Conservation (phyloP, 2,329 filamentous ascomycete genomes). For the Penicillium sclerotigenum region DNA sequence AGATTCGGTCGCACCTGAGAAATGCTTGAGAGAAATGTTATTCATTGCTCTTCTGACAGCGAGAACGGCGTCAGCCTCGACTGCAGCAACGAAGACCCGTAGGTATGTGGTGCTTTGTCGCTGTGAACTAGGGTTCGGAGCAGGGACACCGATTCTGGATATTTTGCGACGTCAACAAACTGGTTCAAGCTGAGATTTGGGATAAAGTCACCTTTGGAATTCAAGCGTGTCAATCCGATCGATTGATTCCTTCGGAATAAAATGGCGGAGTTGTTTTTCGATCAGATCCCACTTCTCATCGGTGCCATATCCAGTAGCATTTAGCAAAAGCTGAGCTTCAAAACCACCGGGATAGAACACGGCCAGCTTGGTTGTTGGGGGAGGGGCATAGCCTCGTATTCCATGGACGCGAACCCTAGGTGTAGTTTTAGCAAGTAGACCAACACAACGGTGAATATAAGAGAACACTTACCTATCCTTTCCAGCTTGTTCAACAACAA, state of each 20-base stretch:
- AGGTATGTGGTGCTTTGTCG: conserved; percentile 46
- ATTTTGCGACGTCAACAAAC: neutral
- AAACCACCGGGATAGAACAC: conserved; percentile 51
- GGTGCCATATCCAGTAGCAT: conserved; percentile 50
- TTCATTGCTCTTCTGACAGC: conserved; percentile 31
- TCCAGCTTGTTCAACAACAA: conserved; percentile 38
- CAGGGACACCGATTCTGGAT: conserved; percentile 37
- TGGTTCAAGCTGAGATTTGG: too few species aligned
- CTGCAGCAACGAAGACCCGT: conserved; percentile 45
- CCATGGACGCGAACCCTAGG: conserved; percentile 43
- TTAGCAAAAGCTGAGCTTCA: conserved; percentile 46
- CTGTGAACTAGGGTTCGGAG: conserved; percentile 41
- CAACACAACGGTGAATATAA: too few species aligned
- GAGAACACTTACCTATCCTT: conserved; percentile 25
- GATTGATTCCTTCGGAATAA: conserved; percentile 40
- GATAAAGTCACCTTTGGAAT: conserved; percentile 45
- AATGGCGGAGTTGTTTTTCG: conserved; percentile 48
- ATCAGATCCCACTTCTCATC: conserved; percentile 50
- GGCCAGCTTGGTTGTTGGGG: conserved; percentile 53
- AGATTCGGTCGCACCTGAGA: conserved; percentile 25
- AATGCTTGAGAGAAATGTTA: conserved; percentile 46
- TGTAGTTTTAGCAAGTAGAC: neutral
- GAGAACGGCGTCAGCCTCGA: conserved; percentile 25
- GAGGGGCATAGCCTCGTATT: conserved; percentile 44
- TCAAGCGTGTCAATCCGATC: conserved; percentile 51